Base-by-base conservation (phyloP, 2,329 filamentous ascomycete species). In the Neophaeococcomyces mojaviensis region DNA sequence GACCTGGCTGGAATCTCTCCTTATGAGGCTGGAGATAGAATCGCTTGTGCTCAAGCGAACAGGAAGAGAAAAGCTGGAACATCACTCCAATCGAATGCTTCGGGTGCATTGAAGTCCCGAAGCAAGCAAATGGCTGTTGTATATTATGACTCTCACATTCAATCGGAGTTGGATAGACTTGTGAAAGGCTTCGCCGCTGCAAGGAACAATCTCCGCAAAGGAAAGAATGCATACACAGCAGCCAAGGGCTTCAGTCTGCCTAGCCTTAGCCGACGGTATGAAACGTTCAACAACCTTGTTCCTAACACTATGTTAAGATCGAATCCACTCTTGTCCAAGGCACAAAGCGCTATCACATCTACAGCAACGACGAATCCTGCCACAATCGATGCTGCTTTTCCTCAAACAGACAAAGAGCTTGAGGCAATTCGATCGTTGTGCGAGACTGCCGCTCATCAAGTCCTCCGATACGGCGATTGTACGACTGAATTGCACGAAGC, bases 141-240 rank as follows among this genome's bases (percentile, higher is more conserved):
- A n/a, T 89, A 88, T 65, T 96, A 96, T 61, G 89, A 96, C 61
- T 86, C 84, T 55, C 82, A 87, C 51, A 82, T 94, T 3, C 88
- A 96, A 61, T 79, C 79, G 41, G 80, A 83, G 32, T 88, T 96
- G 54, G 88, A 94, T 57, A 75, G 83, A 46, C 69, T 95, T 40
- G 88, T 95, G 47, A 82, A 87, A 51, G 84, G 85, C 46, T 81
- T 96, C 30, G 87, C 86, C 4, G 78, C 79, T 1, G 86, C 84
- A 40, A 75, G 89, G 47, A 94, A 94, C 64, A 73, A 86, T 54
- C 82, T 96, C 63, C 82, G 89, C 39, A 94, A 90, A 65, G 87
- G 84, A 43, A 92, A 87, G 67, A 84, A 86, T 44, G 81, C 82
- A 46, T 83, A 82, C 59, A 80, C 87, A 48, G 82, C 78, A 2